Evolutionary conservation across 371 early-diverging fungal species (phyloP).

Genomic region (Mucor indicus): DNA sequence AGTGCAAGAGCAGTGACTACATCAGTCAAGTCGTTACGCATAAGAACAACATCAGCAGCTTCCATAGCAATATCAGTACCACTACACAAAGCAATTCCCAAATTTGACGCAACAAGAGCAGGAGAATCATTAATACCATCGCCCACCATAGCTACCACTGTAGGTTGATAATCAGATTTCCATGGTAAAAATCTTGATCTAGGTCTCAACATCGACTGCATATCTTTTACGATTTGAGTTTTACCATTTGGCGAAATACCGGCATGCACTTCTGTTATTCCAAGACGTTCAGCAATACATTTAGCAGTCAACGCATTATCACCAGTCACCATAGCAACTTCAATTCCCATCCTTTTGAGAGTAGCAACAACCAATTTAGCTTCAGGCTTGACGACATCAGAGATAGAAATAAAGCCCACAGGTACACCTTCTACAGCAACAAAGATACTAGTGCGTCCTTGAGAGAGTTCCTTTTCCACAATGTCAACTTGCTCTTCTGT

Average conservation of each 20-base stretch:
- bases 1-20: slow-evolving; percentile 86
- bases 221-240: slow-evolving; percentile 63
- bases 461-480: slow-evolving; percentile 34
- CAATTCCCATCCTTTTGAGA: slow-evolving; percentile 73
- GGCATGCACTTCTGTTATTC: slow-evolving; percentile 83
- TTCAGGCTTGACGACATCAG: slow-evolving; percentile 85
- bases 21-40: slow-evolving; percentile 80
- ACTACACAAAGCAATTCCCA: slow-evolving; percentile 93
- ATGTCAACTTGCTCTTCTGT: slow-evolving; percentile 26
- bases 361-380: slow-evolving; percentile 66
- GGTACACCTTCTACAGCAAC: slow-evolving; percentile 66
- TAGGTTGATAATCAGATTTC: background rate
- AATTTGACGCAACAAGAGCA: slow-evolving; percentile 87
- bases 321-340: slow-evolving; percentile 90
- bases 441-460: slow-evolving; percentile 81
- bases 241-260: slow-evolving; percentile 93
- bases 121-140: slow-evolving; percentile 99
- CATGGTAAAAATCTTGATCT: background rate
- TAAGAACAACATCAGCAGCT: slow-evolving; percentile 85
- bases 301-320: slow-evolving; percentile 82
- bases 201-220: slow-evolving; percentile 44
- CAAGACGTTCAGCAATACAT: slow-evolving; percentile 68
- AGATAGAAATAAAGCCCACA: slow-evolving; percentile 78
- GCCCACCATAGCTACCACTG: slow-evolving; percentile 92
- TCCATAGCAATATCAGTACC: slow-evolving; percentile 97